Evolutionary conservation across 768 basidiomycete species (phyloP), one percentile per base, ranked within the genome.

Genomic region (Rhizopogon vinicolor): DNA sequence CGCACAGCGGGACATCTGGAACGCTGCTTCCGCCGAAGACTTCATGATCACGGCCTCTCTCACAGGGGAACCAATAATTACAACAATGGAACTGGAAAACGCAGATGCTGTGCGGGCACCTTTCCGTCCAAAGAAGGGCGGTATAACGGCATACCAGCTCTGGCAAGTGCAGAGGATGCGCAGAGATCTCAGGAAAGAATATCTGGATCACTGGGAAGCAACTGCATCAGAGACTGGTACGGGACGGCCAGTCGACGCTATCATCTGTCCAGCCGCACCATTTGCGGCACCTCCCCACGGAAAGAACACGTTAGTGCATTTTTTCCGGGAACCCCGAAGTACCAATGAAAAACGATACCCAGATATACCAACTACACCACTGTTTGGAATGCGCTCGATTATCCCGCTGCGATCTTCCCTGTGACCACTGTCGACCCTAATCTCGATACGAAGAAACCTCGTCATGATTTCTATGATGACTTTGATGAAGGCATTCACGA

Each of bases 321-420:
- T 31, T 58, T 45, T 35, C n/a, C 51, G 22, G 13, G 28, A 41
- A 7, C 10, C 57, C 33, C 46, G 51, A 18, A 40, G 65, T 41
- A 45, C 35, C 6, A 60, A 41, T 37, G 18, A 19, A 16, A 52
- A 18, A 19, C 16, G n/a, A 37, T 31, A 5, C 2, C 1, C 48
- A 86, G 85, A 18, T 65, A 65, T 54, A 72, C 73, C 10, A 61
- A 68, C 44, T 89, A 86, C 61, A 88, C 88, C 0, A 73, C 70
- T n/a, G 70, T 84, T 35, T 87, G 83, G 80, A 91, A 86, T 60
- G 65, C 76, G 10, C 75, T 85, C n/a, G 89, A 91, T 63, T 90
- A 84, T 58, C 68, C 84, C 0, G 74, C 82, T 1, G 70, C 81
- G 7, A 71, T 81, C 12, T 77, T 91, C 55, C 90, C 91, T 0